Conservation (phyloP, 495 filamentous ascomycete genomes). For the Penicillium diatomitis region DNA sequence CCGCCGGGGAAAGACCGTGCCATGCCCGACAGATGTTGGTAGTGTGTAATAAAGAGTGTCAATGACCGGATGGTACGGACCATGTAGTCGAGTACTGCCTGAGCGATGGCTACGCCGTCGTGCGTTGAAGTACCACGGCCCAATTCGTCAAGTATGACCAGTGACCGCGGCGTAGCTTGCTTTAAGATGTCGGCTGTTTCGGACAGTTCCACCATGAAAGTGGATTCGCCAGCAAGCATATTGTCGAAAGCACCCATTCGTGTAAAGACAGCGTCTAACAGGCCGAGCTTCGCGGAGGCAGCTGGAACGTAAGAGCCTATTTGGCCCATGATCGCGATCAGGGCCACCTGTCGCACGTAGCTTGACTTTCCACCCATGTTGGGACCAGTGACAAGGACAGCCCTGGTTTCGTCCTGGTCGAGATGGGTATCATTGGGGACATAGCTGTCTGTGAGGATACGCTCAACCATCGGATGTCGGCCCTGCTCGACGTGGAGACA, state of each 20-base stretch:
- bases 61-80: constrained; percentile 65
- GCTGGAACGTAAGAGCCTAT: constrained; percentile 93
- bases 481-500: constrained; percentile 66
- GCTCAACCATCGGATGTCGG: constrained; percentile 94
- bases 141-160: constrained; percentile 93
- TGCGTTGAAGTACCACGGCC: constrained; percentile 89
- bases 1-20: constrained; percentile 52
- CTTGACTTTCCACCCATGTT: constrained; percentile 98
- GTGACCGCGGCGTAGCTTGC: constrained; percentile 65
- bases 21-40: constrained; percentile 72
- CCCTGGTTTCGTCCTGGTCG: constrained; percentile 50
- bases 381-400: constrained; percentile 85
- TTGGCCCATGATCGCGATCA: constrained; percentile 90
- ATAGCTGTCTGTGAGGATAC: constrained; percentile 75
- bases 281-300: constrained; percentile 58
- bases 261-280: constrained; percentile 87
- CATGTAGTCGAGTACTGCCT: constrained; percentile 79
- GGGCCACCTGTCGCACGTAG: constrained; percentile 85
- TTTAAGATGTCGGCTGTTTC: constrained; percentile 90
- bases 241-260: constrained; percentile 97
- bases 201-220: constrained; percentile 95
- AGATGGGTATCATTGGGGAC: constrained; percentile 85
- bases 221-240: constrained; percentile 88
- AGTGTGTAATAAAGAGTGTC: constrained; percentile 94
- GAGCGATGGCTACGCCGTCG: constrained; percentile 92